phyloP scores from a whole-genome alignment of 108 stramenopile species.

The Pseudonitzschia pungens region DNA sequence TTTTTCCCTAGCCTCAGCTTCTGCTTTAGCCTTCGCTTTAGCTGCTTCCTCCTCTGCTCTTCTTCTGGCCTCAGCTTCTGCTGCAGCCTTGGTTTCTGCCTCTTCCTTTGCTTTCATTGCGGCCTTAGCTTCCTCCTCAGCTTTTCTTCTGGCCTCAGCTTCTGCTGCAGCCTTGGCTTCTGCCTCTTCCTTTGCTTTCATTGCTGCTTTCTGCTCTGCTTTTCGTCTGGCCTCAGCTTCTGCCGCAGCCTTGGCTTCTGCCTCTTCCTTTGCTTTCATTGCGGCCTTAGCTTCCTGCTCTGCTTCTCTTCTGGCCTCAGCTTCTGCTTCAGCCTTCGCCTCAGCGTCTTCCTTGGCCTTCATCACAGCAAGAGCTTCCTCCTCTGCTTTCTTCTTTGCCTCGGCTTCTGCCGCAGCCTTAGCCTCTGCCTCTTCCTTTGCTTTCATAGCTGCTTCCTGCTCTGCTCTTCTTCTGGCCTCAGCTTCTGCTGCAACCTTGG shows the following conservation, averaged over 20 bases:
- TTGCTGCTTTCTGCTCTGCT: background rate
- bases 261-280: background rate
- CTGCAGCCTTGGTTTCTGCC: background rate
- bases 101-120: background rate
- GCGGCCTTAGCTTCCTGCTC: constrained; percentile 6
- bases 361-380: background rate
- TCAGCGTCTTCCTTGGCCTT: background rate
- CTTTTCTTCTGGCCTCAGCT: background rate
- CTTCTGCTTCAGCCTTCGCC: constrained; percentile 6
- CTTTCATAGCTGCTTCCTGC: background rate
- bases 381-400: constrained; percentile 6
- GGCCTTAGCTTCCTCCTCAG: constrained; percentile 6
- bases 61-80: background rate
- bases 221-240: background rate
- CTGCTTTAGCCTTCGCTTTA: background rate
- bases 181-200: constrained; percentile 5
- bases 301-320: background rate
- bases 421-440: background rate
- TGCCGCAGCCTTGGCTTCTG: background rate
- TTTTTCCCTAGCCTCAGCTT: background rate
- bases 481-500: background rate
- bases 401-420: background rate
- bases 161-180: constrained; percentile 5
- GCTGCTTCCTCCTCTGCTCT: background rate
- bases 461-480: background rate